Evolutionary conservation across 495 filamentous ascomycete species (phyloP), one percentile per base, ranked within the genome.

Genomic region (Aspergillus coremiiformis): DNA sequence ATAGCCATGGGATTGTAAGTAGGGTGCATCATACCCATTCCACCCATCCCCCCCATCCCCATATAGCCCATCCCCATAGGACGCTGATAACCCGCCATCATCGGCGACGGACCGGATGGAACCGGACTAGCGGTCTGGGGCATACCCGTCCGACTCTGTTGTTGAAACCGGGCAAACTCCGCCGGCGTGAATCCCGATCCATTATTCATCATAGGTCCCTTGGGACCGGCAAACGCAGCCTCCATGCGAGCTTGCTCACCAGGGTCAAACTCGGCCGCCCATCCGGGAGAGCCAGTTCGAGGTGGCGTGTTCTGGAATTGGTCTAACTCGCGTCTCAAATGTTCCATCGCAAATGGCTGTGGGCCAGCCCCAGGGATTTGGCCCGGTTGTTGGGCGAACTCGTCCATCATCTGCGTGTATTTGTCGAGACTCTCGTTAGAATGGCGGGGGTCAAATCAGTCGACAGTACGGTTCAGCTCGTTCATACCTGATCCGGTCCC

Each of bases 131-230:
- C 74, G 35, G 79, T 78, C 59, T 83, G 77, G 29, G 79, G 78
- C 51, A 75, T 67, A 48, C 68, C 72, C 44, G 72, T 71, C 23
- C 70, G 73, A 53, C 74, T 78, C 74, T 86, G 84, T 60, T 86
- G 84, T 60, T 91, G 87, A 60, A 90, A 95, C 35, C 80, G 82
- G 20, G 87, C 83, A 62, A 95, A 96, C 53, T 96, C 93, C 5
- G 89, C 85, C 11, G 90, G 79, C 47, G 75, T 82, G 59, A 96
- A 96, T 7, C 83, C 86, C 12, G 72, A 57, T 4, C 49, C 41
- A 73, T 70, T 55, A 59, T 72, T 72, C 71, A 71, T 68, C 64
- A 71, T 61, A 39, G 66, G 59, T 30, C 50, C 78, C 71, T 61
- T 70, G 68, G 50, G 77, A 69, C 55, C 77, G 47, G 82, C 81